Evolutionary conservation across 495 filamentous ascomycete genomes (phyloP).

Genomic region (Saxophila tyrrhenica): DNA sequence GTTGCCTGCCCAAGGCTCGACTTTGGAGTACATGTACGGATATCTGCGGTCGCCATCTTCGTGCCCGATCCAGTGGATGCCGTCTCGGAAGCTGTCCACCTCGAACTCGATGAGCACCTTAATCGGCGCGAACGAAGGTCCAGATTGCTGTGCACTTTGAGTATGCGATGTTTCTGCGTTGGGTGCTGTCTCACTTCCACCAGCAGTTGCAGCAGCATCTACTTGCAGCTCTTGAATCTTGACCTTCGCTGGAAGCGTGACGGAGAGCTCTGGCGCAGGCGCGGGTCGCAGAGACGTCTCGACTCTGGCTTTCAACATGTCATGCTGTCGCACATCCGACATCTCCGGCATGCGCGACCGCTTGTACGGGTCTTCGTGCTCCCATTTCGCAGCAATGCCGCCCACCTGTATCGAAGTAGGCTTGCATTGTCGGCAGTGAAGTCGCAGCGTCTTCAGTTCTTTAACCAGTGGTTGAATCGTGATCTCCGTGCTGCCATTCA

Average conservation of each 20-base stretch:
- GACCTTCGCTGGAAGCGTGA: constrained; percentile 54
- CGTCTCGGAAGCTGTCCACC: constrained; percentile 64
- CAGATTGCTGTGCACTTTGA: constrained; percentile 20
- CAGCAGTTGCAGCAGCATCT: constrained; percentile 20
- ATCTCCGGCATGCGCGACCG: constrained; percentile 49
- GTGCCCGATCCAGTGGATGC: constrained; percentile 80
- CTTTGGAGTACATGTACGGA: constrained; percentile 83
- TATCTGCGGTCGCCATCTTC: constrained; percentile 67
- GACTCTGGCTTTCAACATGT: constrained; percentile 56
- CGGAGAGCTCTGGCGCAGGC: constrained; percentile 47
- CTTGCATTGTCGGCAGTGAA: constrained; percentile 81
- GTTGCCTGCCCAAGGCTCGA: constrained; percentile 61
- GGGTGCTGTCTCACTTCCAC: constrained; percentile 15
- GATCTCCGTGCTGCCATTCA: constrained; percentile 73
- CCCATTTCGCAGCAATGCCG: constrained; percentile 47
- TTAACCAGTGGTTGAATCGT: constrained; percentile 57
- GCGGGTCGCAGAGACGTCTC: constrained; percentile 48
- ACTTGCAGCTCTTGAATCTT: constrained; percentile 49
- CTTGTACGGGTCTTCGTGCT: constrained; percentile 65
- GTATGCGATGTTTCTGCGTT: constrained; percentile 6
- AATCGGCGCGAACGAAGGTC: constrained; percentile 44
- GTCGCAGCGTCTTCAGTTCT: constrained; percentile 54
- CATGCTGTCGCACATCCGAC: constrained; percentile 64
- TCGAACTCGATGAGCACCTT: constrained; percentile 60
- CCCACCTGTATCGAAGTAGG: constrained; percentile 61